A percentile compares a stretch with the other conserved stretches of the same genome.
These are phyloP conservation scores for Mycena maculata DNA, from an alignment of 768 basidiomycete species.

Conservation along the genomic window DNA sequence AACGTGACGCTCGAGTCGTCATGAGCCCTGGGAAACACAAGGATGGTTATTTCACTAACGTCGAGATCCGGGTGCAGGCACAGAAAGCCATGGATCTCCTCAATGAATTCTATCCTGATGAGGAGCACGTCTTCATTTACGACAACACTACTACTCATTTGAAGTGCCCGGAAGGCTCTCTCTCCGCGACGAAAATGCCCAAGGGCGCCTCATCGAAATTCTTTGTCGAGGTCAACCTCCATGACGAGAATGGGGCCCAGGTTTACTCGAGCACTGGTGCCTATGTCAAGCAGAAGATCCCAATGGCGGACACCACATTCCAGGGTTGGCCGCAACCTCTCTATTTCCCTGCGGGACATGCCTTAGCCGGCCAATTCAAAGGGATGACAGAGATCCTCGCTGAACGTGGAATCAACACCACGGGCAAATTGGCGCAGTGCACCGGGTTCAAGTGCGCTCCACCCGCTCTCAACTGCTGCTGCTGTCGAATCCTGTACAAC, in stretches of 20 bases:
- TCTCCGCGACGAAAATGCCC: slow-evolving; percentile 39
- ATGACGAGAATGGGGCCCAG: neutral
- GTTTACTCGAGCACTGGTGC: neutral
- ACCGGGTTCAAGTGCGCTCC: neutral
- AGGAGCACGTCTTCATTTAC: slow-evolving; percentile 33
- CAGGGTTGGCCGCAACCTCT: neutral
- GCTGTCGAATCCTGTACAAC: neutral
- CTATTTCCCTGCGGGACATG: neutral
- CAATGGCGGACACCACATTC: neutral
- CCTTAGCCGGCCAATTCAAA: neutral
- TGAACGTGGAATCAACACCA: neutral
- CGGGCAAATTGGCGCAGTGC: neutral
- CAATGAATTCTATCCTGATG: slow-evolving; percentile 36
- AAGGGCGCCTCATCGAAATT: slow-evolving; percentile 21
- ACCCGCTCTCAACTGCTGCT: neutral
- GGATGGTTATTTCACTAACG: slow-evolving; percentile 42
- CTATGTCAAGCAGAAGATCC: neutral
- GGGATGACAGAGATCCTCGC: neutral
- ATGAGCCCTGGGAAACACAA: slow-evolving; percentile 40
- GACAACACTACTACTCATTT: slow-evolving; percentile 18
- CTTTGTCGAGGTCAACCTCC: neutral
- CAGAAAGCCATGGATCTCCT: slow-evolving; percentile 40
- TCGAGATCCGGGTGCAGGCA: slow-evolving; percentile 22
- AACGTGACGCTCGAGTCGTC: slow-evolving; percentile 30
- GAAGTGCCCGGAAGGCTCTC: slow-evolving; percentile 38